phyloP scores from a whole-genome alignment of 1,284 basidiomycete genomes.

The Ceratobasidium sp. region DNA sequence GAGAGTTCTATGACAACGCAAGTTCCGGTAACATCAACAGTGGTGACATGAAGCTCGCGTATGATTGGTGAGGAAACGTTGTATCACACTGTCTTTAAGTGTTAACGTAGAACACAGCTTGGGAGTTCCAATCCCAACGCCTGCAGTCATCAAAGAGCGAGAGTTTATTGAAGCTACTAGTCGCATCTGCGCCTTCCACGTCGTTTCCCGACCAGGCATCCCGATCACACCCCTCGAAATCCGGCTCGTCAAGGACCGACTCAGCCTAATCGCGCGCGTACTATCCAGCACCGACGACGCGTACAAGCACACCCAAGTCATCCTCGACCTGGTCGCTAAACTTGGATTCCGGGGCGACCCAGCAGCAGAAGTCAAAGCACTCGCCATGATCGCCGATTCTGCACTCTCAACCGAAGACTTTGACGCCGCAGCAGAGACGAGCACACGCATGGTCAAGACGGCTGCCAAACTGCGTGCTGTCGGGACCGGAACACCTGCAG shows the following conservation, averaged over 20 bases:
- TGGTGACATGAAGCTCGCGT: conserved; percentile 94
- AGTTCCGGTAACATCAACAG: conserved; percentile 88
- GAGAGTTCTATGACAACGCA: conserved; percentile 94
- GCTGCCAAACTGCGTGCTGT: conserved; percentile 41
- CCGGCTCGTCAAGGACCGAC: conserved; percentile 83
- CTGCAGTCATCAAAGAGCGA: conserved; percentile 73
- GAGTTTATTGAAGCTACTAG: conserved; percentile 96
- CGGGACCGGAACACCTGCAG: conserved; percentile 47
- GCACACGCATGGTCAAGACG: conserved; percentile 72
- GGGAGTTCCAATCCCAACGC: conserved; percentile 72
- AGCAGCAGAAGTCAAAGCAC: conserved; percentile 78
- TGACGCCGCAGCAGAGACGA: conserved; percentile 72
- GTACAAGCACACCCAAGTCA: conserved; percentile 88
- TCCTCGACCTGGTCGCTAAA: conserved; percentile 87
- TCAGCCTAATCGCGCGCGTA: conserved; percentile 83
- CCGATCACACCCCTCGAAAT: conserved; percentile 90
- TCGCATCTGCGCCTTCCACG: conserved; percentile 82
- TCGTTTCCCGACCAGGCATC: conserved; percentile 76
- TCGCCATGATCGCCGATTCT: conserved; percentile 88
- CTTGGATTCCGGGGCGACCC: conserved; percentile 79
- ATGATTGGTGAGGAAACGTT: conserved; percentile 78
- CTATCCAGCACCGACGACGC: conserved; percentile 84
- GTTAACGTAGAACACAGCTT: conserved; percentile 62
- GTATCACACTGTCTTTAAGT: conserved; percentile 22
- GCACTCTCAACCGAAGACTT: conserved; percentile 85